Conservation (phyloP, 2,329 filamentous ascomycete genomes). For the Cryphonectria carpinicola region DNA sequence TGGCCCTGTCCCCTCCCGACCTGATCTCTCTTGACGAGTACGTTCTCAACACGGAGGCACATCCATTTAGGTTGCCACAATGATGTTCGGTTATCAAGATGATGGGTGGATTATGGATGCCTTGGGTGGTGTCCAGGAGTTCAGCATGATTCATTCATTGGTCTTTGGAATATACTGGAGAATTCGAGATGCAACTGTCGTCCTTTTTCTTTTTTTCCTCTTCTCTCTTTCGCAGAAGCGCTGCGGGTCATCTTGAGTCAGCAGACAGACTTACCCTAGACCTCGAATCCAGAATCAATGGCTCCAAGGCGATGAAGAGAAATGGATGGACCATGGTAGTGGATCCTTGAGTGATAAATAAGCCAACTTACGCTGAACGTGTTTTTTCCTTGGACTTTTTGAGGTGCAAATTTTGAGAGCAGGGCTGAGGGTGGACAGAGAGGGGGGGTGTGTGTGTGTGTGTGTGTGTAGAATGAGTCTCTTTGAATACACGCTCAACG, state of each 20-base stretch:
- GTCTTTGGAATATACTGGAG: too few relatives aligned
- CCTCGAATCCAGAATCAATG: neutral
- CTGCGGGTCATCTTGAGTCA: neutral
- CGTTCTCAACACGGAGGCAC: slow-evolving; percentile 68
- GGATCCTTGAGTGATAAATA: neutral
- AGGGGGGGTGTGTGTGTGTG: too few relatives aligned
- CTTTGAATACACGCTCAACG: too few relatives aligned
- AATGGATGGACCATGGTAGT: neutral
- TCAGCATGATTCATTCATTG: too few relatives aligned
- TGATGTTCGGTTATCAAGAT: slow-evolving; percentile 20
- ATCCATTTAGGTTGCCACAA: slow-evolving; percentile 56
- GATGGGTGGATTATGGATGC: neutral
- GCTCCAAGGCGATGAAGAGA: neutral
- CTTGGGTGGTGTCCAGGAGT: slow-evolving; percentile 3
- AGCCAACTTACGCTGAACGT: slow-evolving; percentile 8
- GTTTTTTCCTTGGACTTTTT: neutral
- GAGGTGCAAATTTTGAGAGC: too few relatives aligned
- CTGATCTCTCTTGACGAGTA: slow-evolving; percentile 71
- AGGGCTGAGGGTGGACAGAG: too few relatives aligned
- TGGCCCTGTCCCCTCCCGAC: slow-evolving; percentile 72
- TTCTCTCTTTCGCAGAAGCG: neutral
- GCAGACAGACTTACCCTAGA: slow-evolving; percentile 1
- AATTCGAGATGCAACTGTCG: neutral
- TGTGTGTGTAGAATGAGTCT: neutral
- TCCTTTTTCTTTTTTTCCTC: neutral